These are phyloP conservation scores for Inonotus hispidus DNA, from an alignment of 1,284 basidiomycete genomes.

Conservation along the genomic window DNA sequence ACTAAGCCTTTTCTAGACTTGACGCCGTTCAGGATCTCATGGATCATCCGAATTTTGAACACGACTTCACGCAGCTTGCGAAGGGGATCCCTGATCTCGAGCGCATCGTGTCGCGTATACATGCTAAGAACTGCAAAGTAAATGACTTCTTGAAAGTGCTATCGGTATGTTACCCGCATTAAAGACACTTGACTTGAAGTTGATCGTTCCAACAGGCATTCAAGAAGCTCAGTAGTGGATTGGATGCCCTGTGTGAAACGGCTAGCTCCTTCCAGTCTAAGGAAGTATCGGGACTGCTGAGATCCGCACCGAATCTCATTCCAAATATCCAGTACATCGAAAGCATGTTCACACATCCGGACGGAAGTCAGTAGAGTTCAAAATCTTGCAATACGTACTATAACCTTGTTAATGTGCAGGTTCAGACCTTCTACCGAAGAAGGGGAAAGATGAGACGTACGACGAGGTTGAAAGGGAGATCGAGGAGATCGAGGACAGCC, in stretches of 20 bases:
- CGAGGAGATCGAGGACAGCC: conserved; percentile 54
- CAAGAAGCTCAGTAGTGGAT: conserved; percentile 60
- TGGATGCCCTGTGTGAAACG: conserved; percentile 57
- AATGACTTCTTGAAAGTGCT: conserved; percentile 84
- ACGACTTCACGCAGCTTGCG: conserved; percentile 65
- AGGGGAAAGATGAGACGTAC: conserved; percentile 81
- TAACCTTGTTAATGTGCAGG: conserved; percentile 37
- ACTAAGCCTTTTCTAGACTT: conserved; percentile 44
- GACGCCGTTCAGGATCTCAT: conserved; percentile 92
- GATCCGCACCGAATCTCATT: conserved; percentile 75
- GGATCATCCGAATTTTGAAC: conserved; percentile 68
- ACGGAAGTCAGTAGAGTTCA: conserved; percentile 49
- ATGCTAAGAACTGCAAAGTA: conserved; percentile 84
- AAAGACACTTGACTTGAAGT: background rate
- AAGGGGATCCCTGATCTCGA: conserved; percentile 90
- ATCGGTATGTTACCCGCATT: conserved; percentile 39
- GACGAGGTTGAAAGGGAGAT: conserved; percentile 75
- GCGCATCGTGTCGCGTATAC: conserved; percentile 88
- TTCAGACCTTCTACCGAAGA: conserved; percentile 67
- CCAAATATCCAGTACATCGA: conserved; percentile 69
- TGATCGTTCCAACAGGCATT: conserved; percentile 57
- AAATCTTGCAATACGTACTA: conserved; percentile 11
- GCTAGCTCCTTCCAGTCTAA: conserved; percentile 73
- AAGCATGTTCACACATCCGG: conserved; percentile 61
- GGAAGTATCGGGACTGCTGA: conserved; percentile 68